Percentiles rank a stretch among this genome's conserved stretches.
Conservation (phyloP, 148 eudicot genomes). For the Cornus kousa region DNA sequence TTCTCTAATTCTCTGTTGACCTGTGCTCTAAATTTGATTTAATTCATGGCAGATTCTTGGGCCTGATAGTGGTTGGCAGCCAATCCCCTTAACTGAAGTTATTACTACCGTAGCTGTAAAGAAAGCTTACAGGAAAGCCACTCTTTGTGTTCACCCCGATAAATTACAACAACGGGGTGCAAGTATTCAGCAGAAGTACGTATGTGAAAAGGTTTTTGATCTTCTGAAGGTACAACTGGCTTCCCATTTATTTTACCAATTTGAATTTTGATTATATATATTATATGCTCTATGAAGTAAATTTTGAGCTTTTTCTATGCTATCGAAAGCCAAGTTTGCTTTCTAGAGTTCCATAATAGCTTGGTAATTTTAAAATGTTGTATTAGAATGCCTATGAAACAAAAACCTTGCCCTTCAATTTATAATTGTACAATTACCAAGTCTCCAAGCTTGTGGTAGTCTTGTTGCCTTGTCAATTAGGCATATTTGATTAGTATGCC, state of each 20-base stretch:
- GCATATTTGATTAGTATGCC: too few species aligned
- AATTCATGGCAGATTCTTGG: constrained; percentile 77
- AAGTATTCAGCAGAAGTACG: constrained; percentile 82
- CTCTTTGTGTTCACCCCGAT: constrained; percentile 97
- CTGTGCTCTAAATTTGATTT: neutral
- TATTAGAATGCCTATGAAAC: neutral
- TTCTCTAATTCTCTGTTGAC: neutral
- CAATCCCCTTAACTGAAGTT: constrained; percentile 87
- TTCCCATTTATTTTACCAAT: neutral
- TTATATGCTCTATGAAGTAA: neutral
- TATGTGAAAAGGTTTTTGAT: constrained; percentile 97
- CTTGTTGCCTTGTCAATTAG: too few species aligned
- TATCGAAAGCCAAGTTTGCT: neutral
- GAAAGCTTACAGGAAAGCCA: constrained; percentile 94
- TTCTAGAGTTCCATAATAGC: neutral
- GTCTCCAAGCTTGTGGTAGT: too few species aligned
- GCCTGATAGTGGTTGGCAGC: constrained; percentile 93
- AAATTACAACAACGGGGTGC: constrained; percentile 98
- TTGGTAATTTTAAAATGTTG: neutral
- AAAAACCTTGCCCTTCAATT: neutral
- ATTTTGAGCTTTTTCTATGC: neutral
- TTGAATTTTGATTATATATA: too few species aligned
- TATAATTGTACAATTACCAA: neutral
- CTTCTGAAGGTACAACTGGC: constrained; percentile 70
- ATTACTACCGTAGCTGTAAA: constrained; percentile 90